Percentiles rank a stretch among this genome's conserved stretches.
phyloP scores from a whole-genome alignment of 768 basidiomycete genomes.

The Pisolithus sp. region DNA sequence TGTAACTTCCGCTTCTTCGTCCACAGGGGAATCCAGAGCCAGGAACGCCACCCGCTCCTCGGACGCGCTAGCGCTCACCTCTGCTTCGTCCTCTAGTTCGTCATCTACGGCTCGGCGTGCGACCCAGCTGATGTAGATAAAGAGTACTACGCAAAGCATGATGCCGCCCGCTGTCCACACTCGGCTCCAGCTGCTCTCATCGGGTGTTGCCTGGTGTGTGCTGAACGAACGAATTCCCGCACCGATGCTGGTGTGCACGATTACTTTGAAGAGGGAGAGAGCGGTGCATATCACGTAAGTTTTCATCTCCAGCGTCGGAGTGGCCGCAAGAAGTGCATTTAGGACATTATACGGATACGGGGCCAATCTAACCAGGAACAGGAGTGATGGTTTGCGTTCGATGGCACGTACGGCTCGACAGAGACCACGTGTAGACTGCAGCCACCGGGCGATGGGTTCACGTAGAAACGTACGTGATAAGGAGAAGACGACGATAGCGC shows the following conservation, averaged over 20 bases:
- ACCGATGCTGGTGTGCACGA: conserved; percentile 86
- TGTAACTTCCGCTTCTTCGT: conserved; percentile 17
- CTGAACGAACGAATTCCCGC: conserved; percentile 77
- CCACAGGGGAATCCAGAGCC: conserved; percentile 15
- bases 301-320: conserved; percentile 70
- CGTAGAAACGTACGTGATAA: conserved; percentile 72
- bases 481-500: conserved; percentile 79
- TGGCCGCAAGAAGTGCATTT: conserved; percentile 88
- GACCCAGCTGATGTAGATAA: conserved; percentile 75
- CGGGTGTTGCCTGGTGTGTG: conserved; percentile 39
- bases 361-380: conserved; percentile 89
- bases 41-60: conserved; percentile 51
- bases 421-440: conserved; percentile 63
- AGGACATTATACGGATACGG: conserved; percentile 93
- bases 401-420: conserved; percentile 81
- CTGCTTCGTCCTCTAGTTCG: conserved; percentile 41
- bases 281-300: conserved; percentile 79
- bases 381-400: conserved; percentile 78
- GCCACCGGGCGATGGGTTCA: conserved; percentile 63
- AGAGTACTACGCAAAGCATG: conserved; percentile 62
- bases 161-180: conserved; percentile 68
- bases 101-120: conserved; percentile 65
- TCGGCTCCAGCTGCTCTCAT: conserved; percentile 42
- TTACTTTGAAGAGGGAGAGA: conserved; percentile 81
- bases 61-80: conserved; percentile 21